phyloP scores from a whole-genome alignment of 75 land plant species.

The Adiantum capillusveneris region DNA sequence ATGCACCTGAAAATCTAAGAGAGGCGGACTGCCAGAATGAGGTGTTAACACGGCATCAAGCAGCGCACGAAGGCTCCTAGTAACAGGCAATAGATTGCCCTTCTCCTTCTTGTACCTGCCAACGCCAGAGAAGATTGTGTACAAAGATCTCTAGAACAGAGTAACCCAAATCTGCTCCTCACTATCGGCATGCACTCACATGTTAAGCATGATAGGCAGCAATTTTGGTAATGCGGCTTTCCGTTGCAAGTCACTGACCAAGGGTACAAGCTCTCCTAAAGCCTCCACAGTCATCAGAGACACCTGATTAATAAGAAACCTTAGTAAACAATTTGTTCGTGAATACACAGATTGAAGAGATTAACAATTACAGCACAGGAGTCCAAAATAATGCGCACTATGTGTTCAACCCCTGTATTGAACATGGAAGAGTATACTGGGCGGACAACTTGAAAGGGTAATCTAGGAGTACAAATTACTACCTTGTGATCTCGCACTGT shows the following conservation, averaged over 20 bases:
- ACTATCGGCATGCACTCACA: no score
- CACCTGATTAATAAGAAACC: slow-evolving; percentile 64
- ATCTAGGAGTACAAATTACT: no score
- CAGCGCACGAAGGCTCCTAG: slow-evolving; percentile 63
- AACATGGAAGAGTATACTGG: no score
- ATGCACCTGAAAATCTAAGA: slow-evolving; percentile 97
- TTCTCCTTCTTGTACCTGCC: slow-evolving; percentile 73
- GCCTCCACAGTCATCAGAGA: slow-evolving; percentile 78
- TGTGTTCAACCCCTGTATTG: no score
- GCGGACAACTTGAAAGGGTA: no score
- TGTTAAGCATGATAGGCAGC: slow-evolving; percentile 65
- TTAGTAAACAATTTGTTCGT: no score
- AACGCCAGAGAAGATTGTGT: slow-evolving; percentile 1
- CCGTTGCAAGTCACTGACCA: slow-evolving; percentile 57
- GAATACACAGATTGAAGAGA: no score
- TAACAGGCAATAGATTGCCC: slow-evolving; percentile 58
- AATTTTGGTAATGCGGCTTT: slow-evolving; percentile 77
- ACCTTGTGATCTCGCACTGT: slow-evolving; percentile 80
- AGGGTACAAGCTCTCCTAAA: slow-evolving; percentile 80
- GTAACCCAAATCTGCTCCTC: not conserved
- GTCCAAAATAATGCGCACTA: no score
- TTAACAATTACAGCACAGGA: no score
- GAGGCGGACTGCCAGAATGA: slow-evolving; percentile 55
- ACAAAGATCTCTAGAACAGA: not conserved
- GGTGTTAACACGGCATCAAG: slow-evolving; percentile 67